Evolutionary conservation across 2,329 filamentous ascomycete species (phyloP), one percentile per base, ranked within the genome.

Genomic region (Apiospora aurea): DNA sequence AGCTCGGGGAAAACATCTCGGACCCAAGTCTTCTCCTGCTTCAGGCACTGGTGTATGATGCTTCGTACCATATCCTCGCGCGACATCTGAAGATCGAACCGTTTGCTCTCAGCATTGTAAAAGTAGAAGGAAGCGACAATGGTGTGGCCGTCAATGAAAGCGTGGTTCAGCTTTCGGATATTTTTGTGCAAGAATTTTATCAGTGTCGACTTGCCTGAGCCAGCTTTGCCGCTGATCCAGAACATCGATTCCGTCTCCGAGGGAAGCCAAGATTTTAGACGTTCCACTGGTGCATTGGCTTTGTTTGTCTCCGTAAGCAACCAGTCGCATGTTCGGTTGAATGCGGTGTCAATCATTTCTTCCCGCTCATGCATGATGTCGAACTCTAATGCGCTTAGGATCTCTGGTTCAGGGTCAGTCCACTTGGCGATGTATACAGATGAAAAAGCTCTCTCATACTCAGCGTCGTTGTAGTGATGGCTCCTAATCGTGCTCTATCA

Each of bases 161-260:
- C 38, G 38, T 72, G 66, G n/a, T 24, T 13, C 4, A 51, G 49
- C 1, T 11, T 26, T 14, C 1, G 49, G 1, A 26, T 51, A 4
- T 51, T 51, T 26, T 51, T 1, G 8, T 26, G n/a, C n/a, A 26
- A 26, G n/a, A 13, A 51, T 66, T 74, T 76, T 61, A 74, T 72
- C n/a, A 74, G 67, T 4, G 75, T 76, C 24, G 72, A 74, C 70
- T 76, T 76, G 5, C 75, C 75, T 34, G 74, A 74, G 2, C 75
- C 75, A 29, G 75, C 51, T 43, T 74, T 73, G 16, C 75, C 75
- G 13, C 67, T 72, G 47, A 76, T 74, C 74, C 74, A 77, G 66
- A 75, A 77, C 2, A 74, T 49, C 4, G 70, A 13, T 6, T 71
- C 71, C 38, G 74, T 26, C 11, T 21, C 69, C 49, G 4, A 76